These are phyloP conservation scores for Cruciata laevipes DNA, from an alignment of 257 asterid species.

Conservation along the genomic window DNA sequence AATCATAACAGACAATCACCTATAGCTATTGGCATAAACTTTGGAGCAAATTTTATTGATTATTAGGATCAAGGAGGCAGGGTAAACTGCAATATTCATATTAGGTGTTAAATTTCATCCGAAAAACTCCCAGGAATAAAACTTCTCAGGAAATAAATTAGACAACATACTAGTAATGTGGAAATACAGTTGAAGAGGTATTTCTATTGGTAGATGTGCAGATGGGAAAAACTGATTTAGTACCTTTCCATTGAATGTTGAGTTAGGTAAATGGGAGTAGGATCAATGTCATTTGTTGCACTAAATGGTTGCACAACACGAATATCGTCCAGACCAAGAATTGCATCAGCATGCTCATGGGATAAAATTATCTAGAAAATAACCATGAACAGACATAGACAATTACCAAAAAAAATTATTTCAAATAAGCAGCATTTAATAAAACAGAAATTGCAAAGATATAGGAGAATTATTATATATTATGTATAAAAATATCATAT, in stretches of 20 bases:
- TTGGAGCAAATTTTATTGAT: background rate
- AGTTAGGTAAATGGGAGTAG: constrained; percentile 80
- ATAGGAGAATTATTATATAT: too few relatives aligned
- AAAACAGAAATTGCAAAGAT: background rate
- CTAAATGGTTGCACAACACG: constrained; percentile 91
- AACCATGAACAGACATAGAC: constrained; percentile 16
- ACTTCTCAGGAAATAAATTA: too few relatives aligned
- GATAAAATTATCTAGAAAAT: constrained; percentile 73
- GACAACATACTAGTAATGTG: background rate
- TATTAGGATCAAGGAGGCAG: background rate
- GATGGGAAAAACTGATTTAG: background rate
- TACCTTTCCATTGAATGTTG: constrained; percentile 85
- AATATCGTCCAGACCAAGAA: constrained; percentile 94
- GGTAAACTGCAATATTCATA: background rate
- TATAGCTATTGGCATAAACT: background rate
- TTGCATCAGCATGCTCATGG: constrained; percentile 99
- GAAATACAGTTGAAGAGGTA: background rate
- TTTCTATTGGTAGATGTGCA: background rate
- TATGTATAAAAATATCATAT: background rate
- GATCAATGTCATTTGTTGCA: constrained; percentile 77
- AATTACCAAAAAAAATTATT: too few relatives aligned
- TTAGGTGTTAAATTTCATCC: background rate
- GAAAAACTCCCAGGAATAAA: too few relatives aligned
- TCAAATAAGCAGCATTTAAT: background rate
- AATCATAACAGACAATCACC: background rate